Evolutionary conservation across 1,284 basidiomycete species (phyloP).

Genomic region (Ganoderma sp.): DNA sequence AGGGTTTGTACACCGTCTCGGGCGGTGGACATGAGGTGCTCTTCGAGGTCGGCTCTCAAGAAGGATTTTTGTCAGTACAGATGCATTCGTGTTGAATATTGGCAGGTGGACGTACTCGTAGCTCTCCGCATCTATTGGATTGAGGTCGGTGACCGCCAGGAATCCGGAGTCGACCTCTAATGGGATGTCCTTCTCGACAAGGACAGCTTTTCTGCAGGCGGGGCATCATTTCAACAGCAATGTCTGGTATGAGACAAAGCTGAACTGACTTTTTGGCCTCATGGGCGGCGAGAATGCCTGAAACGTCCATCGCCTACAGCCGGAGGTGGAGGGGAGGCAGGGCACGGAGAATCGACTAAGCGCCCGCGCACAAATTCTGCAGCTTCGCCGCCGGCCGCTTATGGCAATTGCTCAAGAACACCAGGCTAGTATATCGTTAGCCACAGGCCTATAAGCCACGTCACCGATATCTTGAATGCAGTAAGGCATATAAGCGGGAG

Average conservation of each 20-base stretch:
- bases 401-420: slow-evolving; percentile 22
- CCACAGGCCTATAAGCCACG: not conserved
- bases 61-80: too few relatives aligned
- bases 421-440: not conserved
- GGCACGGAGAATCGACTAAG: not conserved
- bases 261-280: slow-evolving; percentile 63
- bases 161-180: slow-evolving; percentile 85
- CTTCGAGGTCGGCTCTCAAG: slow-evolving; percentile 75
- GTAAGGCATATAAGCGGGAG: not conserved
- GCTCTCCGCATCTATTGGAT: slow-evolving; percentile 80
- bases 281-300: slow-evolving; percentile 73
- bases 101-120: slow-evolving; percentile 63
- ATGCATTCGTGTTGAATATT: not conserved
- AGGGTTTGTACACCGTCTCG: slow-evolving; percentile 89
- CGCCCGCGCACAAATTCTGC: slow-evolving; percentile 24
- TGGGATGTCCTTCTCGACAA: slow-evolving; percentile 81
- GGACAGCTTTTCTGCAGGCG: slow-evolving; percentile 60
- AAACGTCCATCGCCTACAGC: slow-evolving; percentile 70
- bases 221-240: slow-evolving; percentile 6
- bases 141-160: slow-evolving; percentile 87
- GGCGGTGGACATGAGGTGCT: slow-evolving; percentile 80
- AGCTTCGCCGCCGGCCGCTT: slow-evolving; percentile 7
- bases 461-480: not conserved
- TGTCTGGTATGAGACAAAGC: slow-evolving; percentile 4
- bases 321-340: too few relatives aligned